Conservation (phyloP, 2,329 filamentous ascomycete genomes). For the Claviceps africana region DNA sequence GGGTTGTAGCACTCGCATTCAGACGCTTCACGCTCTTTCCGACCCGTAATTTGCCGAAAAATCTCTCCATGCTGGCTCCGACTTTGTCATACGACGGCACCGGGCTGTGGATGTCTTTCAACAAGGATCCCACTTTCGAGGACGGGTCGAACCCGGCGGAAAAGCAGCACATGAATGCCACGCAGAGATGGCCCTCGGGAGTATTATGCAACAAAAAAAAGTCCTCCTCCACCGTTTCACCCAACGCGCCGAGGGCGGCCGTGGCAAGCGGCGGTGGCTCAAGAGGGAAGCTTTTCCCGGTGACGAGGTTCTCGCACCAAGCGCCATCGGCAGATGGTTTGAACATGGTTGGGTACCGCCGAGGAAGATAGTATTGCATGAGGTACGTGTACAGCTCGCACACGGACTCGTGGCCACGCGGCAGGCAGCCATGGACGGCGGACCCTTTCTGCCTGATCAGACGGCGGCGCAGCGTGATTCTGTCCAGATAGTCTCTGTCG, state of each 20-base stretch:
- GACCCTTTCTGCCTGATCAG: constrained; percentile 25
- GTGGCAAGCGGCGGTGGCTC: constrained; percentile 15
- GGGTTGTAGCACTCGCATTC: constrained; percentile 24
- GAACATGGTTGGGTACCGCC: constrained; percentile 35
- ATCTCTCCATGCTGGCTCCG: constrained; percentile 39
- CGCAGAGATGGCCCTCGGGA: constrained; percentile 25
- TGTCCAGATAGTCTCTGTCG: constrained; percentile 34
- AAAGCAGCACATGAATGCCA: constrained; percentile 38
- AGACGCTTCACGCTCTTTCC: constrained; percentile 35
- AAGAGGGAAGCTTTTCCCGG: constrained; percentile 16
- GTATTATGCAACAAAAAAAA: constrained; percentile 34
- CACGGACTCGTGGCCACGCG: constrained; percentile 26
- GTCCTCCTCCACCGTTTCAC: constrained; percentile 41
- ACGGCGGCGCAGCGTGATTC: constrained; percentile 25
- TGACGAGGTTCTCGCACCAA: constrained; percentile 27
- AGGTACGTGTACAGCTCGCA: constrained; percentile 35
- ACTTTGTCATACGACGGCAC: constrained; percentile 43
- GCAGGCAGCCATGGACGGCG: constrained; percentile 28
- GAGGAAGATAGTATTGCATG: constrained; percentile 31
- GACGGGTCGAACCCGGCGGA: constrained; percentile 38
- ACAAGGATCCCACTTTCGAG: constrained; percentile 31
- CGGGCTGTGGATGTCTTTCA: constrained; percentile 35
- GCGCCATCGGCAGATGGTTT: constrained; percentile 17
- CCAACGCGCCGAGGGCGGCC: constrained; percentile 26
- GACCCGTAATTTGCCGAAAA: constrained; percentile 32